phyloP scores from a whole-genome alignment of 768 basidiomycete genomes.

The Mycena pura region DNA sequence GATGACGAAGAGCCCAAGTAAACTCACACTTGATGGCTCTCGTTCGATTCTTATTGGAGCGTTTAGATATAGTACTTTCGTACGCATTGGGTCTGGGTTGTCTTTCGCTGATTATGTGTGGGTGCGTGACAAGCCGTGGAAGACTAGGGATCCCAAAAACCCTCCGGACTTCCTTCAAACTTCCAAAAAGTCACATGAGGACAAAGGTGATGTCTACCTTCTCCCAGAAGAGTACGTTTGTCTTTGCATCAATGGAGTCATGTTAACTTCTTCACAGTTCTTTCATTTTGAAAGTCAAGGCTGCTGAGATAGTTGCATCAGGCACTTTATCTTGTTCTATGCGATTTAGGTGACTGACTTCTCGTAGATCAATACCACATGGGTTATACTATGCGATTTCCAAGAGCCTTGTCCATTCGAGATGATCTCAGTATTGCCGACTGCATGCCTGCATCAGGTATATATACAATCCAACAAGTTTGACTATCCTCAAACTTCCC shows the following conservation, averaged over 20 bases:
- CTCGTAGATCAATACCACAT: conserved; percentile 80
- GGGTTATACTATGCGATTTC: conserved; percentile 93
- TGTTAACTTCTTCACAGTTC: conserved; percentile 60
- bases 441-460: conserved; percentile 76
- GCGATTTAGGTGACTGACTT: conserved; percentile 11
- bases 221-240: conserved; percentile 81
- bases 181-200: conserved; percentile 67
- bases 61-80: conserved; percentile 82
- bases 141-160: conserved; percentile 73
- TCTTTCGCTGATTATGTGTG: conserved; percentile 86
- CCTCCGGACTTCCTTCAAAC: conserved; percentile 75
- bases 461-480: background rate
- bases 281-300: conserved; percentile 93
- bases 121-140: conserved; percentile 86
- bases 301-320: conserved; percentile 84
- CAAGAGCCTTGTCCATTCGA: conserved; percentile 80
- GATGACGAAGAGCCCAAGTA: conserved; percentile 74
- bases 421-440: conserved; percentile 78
- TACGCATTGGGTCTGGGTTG: conserved; percentile 89
- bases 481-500: background rate
- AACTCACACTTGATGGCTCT: conserved; percentile 20
- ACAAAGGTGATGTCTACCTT: conserved; percentile 91
- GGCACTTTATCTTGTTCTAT: conserved; percentile 47
- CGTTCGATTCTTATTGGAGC: background rate
- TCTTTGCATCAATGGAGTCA: background rate